These are phyloP conservation scores for Starmerella bombicola DNA, from an alignment of 805 yeast genomes.

Conservation along the genomic window DNA sequence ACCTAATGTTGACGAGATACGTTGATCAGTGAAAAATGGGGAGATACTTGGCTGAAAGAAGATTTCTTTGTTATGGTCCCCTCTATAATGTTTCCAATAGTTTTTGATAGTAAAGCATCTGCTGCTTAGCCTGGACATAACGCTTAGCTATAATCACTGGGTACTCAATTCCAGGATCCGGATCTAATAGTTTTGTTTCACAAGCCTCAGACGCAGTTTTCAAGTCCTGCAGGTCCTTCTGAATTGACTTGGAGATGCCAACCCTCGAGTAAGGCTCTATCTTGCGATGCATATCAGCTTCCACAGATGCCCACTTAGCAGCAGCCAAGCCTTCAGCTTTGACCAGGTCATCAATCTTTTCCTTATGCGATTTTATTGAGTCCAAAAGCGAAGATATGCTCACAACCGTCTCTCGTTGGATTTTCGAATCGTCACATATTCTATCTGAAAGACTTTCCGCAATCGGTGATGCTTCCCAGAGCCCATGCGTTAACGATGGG, in stretches of 20 bases:
- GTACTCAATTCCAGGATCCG: not conserved
- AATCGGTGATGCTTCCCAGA: not conserved
- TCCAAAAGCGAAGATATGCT: not conserved
- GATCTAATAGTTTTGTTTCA: not conserved
- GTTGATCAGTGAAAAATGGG: too few species aligned
- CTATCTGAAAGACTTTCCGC: slow-evolving; percentile 8
- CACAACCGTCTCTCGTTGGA: not conserved
- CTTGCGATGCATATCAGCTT: slow-evolving; percentile 27
- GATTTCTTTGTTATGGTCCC: too few species aligned
- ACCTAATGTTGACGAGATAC: too few species aligned
- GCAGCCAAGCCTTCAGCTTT: not conserved
- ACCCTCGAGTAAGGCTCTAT: slow-evolving; percentile 32
- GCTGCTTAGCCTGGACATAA: not conserved
- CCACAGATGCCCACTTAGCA: slow-evolving; percentile 8
- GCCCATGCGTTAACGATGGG: slow-evolving; percentile 24
- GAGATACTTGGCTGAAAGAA: too few species aligned
- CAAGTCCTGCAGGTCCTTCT: not conserved
- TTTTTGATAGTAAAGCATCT: not conserved
- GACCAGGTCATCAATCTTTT: slow-evolving; percentile 17
- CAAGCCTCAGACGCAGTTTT: not conserved
- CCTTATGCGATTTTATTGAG: not conserved
- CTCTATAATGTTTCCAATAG: slow-evolving; percentile 1
- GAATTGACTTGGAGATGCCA: slow-evolving; percentile 22
- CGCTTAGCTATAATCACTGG: slow-evolving; percentile 1
- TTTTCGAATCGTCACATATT: slow-evolving; percentile 23